A percentile compares a stretch with the other conserved stretches of the same genome.
These are phyloP conservation scores for Sporothrix pallida DNA, from an alignment of 2,329 filamentous ascomycete species.

Conservation along the genomic window DNA sequence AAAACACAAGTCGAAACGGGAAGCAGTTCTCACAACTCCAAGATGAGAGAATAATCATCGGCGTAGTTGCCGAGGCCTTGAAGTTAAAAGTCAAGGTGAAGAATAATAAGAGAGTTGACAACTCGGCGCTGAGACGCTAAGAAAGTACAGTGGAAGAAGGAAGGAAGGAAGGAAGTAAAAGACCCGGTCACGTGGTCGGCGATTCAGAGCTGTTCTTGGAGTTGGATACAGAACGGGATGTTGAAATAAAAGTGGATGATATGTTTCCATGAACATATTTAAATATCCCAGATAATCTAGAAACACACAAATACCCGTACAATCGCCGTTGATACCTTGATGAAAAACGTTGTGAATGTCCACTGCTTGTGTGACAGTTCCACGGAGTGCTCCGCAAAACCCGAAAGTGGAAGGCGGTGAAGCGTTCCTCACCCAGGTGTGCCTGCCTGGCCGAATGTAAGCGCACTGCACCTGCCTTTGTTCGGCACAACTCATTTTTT, in stretches of 20 bases:
- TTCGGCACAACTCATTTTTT: constrained; percentile 15
- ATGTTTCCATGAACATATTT: too few relatives aligned
- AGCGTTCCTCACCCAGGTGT: not conserved
- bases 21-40: too few relatives aligned
- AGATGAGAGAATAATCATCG: not conserved
- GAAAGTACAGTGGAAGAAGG: not conserved
- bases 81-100: not conserved
- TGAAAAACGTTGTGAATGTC: too few relatives aligned
- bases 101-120: not conserved
- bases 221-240: too few relatives aligned
- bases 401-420: constrained; percentile 18
- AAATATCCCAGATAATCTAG: too few relatives aligned
- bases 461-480: not conserved
- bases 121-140: not conserved
- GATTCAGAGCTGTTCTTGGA: not conserved
- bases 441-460: not conserved
- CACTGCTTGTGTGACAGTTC: too few relatives aligned
- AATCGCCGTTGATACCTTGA: too few relatives aligned
- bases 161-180: constrained; percentile 2
- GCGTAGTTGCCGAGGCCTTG: not conserved
- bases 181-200: not conserved
- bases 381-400: too few relatives aligned
- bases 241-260: too few relatives aligned
- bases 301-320: too few relatives aligned
- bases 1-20: not conserved